A percentile compares a stretch with the other conserved stretches of the same genome.
Conservation (phyloP, 164 flowering plant genomes). For the Nymphaea thermarum region DNA sequence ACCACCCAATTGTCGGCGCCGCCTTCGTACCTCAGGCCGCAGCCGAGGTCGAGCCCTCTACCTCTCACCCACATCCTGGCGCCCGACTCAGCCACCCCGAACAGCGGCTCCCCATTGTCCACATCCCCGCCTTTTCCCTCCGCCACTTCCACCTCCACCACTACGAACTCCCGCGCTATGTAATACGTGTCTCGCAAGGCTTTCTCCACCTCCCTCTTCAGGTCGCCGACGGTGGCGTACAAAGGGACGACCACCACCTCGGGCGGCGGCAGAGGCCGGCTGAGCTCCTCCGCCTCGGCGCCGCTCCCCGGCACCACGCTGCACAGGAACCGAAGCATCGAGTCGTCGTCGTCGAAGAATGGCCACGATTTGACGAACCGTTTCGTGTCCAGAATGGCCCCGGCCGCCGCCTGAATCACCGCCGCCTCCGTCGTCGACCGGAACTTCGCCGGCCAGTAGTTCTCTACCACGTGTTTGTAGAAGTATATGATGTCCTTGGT, state of each 20-base stretch:
- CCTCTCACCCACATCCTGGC: constrained; percentile 38
- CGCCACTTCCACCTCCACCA: constrained; percentile 32
- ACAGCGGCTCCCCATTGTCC: constrained; percentile 39
- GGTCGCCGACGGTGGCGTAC: constrained; percentile 52
- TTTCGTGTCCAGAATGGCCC: constrained; percentile 45
- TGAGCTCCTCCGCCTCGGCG: constrained; percentile 6
- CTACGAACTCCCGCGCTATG: constrained; percentile 30
- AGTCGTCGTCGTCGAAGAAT: constrained; percentile 42
- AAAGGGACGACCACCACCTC: constrained; percentile 53
- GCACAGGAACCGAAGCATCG: constrained; percentile 42
- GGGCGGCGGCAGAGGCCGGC: constrained; percentile 16
- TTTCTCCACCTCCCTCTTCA: constrained; percentile 36
- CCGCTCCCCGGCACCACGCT: constrained; percentile 16
- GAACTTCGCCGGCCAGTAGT: constrained; percentile 10
- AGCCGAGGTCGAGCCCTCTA: constrained; percentile 26
- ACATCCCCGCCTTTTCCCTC: constrained; percentile 4
- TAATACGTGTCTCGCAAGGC: constrained; percentile 69
- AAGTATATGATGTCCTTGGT: constrained; percentile 34
- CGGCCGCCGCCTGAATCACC: constrained; percentile 19
- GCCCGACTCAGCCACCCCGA: constrained; percentile 50
- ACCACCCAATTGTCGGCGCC: constrained; percentile 16
- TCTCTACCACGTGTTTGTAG: constrained; percentile 32
- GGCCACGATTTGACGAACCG: constrained; percentile 76
- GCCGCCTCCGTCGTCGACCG: background rate
- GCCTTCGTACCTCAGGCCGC: constrained; percentile 36